A percentile compares a stretch with the other conserved stretches of the same genome.
phyloP scores from a whole-genome alignment of 495 filamentous ascomycete species.

The Trichoderma erinaceum region DNA sequence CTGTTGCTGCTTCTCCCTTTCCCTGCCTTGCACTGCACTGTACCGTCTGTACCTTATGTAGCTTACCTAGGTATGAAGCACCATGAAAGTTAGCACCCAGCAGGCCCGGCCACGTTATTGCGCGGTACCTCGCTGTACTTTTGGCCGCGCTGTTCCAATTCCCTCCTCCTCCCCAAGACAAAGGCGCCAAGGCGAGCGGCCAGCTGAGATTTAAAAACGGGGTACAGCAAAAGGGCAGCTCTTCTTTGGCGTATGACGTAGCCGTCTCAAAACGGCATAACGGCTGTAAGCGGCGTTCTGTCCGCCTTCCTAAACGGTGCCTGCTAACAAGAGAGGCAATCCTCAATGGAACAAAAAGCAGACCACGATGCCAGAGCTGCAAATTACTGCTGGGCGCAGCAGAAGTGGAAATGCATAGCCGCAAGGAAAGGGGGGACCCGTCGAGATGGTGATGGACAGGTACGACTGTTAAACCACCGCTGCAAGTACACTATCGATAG shows the following conservation, averaged over 20 bases:
- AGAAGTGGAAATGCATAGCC: neutral
- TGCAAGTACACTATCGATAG: too few relatives aligned
- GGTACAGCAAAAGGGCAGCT: neutral
- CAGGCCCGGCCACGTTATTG: too few relatives aligned
- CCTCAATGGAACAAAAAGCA: neutral
- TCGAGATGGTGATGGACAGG: too few relatives aligned
- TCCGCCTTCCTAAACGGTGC: slow-evolving; percentile 1
- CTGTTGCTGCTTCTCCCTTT: too few relatives aligned
- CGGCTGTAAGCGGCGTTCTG: neutral
- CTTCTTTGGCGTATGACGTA: neutral
- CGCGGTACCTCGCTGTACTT: too few relatives aligned
- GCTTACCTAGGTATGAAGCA: too few relatives aligned
- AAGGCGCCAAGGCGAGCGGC: slow-evolving; percentile 8
- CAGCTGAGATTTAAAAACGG: slow-evolving; percentile 3
- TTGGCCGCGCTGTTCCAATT: too few relatives aligned
- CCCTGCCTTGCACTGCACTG: too few relatives aligned
- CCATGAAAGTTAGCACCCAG: too few relatives aligned
- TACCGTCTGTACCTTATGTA: too few relatives aligned
- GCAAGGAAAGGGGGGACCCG: too few relatives aligned
- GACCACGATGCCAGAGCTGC: neutral
- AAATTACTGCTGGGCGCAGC: neutral
- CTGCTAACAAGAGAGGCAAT: neutral
- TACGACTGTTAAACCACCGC: too few relatives aligned
- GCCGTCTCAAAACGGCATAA: slow-evolving; percentile 7
- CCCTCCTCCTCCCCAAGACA: neutral